Base-by-base conservation (phyloP, 176 grass and related monocot genomes). In the Zizania latifolia region DNA sequence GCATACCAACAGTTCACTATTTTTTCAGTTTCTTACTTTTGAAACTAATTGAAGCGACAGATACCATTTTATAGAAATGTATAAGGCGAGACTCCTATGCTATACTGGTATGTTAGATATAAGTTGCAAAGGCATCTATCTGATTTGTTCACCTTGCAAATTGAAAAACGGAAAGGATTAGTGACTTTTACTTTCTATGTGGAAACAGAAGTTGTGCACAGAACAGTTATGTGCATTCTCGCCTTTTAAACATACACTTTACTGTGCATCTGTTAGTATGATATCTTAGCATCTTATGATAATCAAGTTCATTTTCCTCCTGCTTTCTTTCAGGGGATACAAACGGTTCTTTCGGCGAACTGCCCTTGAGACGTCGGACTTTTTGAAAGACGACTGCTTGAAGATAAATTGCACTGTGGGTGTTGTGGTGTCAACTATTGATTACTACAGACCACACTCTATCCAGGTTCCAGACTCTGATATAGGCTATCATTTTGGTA, bases 361-460 rank as follows among this genome's bases (percentile, higher is more conserved):
- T 62, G 84, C 78, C 54, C 93, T 96, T 74, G 93, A 96, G 63
- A 85, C 65, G 45, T 96, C 93, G 62, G 87, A 92, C 75, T 96
- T 87, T 78, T 78, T 96, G 23, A 92, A 90, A 83, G 89, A 96
- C 8, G 93, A n/a, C n/a, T n/a, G n/a, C n/a, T n/a, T n/a, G n/a
- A n/a, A n/a, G n/a, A n/a, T n/a, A n/a, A n/a, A n/a, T 80, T 96
- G 93, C 35, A 96, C 93, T 62, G 89, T 96, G 75, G 87, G 89
- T 83, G 93, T 92, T 70, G 93, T 92, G 71, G 84, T 96, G 31
- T 90, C 90, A 65, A 84, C 78, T 75, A 88, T 86, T 56, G 89
- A 92, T 83, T 77, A 83, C 55, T 92, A 82, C 29, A 81, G 81
- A 68, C 82, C 87, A 17, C 75, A 96, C 48, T 87, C 82, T 46